Percentiles rank a stretch among this genome's conserved stretches.
These are phyloP conservation scores for Viridothelium virens DNA, from an alignment of 495 filamentous ascomycete genomes.

Conservation along the genomic window DNA sequence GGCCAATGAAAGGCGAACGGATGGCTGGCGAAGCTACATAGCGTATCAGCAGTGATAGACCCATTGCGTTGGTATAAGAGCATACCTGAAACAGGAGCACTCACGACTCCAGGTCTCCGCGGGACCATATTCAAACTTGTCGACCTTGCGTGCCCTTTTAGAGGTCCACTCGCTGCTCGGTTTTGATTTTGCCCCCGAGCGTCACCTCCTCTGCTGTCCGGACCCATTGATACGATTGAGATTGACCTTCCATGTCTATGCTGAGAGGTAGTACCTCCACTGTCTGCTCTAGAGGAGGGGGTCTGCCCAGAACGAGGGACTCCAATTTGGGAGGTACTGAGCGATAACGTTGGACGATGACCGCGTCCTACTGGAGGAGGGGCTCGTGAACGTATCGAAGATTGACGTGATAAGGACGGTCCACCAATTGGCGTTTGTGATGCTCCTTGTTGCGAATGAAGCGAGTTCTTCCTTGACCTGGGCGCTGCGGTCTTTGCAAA, in stretches of 20 bases:
- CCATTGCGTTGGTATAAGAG: background rate
- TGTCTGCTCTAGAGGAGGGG: conserved; percentile 20
- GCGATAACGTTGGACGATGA: conserved; percentile 51
- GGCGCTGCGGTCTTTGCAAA: background rate
- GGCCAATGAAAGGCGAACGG: conserved; percentile 23
- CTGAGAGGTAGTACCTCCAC: conserved; percentile 17
- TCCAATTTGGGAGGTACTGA: conserved; percentile 35
- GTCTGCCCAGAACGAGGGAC: conserved; percentile 22
- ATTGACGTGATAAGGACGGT: conserved; percentile 27
- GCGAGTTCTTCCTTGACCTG: conserved; percentile 8
- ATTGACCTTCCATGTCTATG: conserved; percentile 69
- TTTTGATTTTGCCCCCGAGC: conserved; percentile 40
- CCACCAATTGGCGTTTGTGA: conserved; percentile 16
- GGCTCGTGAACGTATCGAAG: conserved; percentile 22
- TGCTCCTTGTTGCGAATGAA: background rate
- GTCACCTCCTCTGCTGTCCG: conserved; percentile 45
- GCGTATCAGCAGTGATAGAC: conserved; percentile 17
- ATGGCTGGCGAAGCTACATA: conserved; percentile 19
- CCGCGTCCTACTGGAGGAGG: conserved; percentile 38
- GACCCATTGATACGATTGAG: conserved; percentile 89
- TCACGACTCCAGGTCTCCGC: conserved; percentile 1
- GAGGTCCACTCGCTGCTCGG: conserved; percentile 32
- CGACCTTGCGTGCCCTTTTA: conserved; percentile 65
- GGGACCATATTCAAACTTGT: conserved; percentile 71
- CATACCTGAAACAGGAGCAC: conserved; percentile 22